Conservation (phyloP, 2,329 filamentous ascomycete genomes). For the Clonostachys rhizophaga region DNA sequence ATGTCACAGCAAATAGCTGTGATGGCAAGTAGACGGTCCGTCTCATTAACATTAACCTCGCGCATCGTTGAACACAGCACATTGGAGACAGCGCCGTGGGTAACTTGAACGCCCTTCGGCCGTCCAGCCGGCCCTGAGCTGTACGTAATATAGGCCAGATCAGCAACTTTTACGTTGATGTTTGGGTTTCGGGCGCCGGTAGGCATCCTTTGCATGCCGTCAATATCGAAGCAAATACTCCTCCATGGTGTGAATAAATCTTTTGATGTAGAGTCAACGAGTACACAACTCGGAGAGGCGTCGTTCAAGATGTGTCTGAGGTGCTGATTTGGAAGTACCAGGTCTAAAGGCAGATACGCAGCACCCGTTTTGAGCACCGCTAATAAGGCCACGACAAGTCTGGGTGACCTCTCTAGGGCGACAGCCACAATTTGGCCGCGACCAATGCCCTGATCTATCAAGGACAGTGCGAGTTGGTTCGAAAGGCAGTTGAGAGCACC, state of each 20-base stretch:
- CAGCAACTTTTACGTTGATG: neutral
- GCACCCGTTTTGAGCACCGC: slow-evolving; percentile 22
- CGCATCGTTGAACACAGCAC: slow-evolving; percentile 5
- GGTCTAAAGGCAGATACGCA: slow-evolving; percentile 20
- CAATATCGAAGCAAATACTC: neutral
- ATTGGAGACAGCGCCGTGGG: slow-evolving; percentile 6
- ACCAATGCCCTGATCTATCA: slow-evolving; percentile 8
- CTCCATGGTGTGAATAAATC: neutral
- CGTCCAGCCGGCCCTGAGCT: slow-evolving; percentile 15
- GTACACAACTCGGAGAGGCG: slow-evolving; percentile 6
- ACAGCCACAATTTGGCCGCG: slow-evolving; percentile 9
- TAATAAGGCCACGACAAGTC: slow-evolving; percentile 17
- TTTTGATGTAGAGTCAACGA: slow-evolving; percentile 2
- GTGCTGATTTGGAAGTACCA: slow-evolving; percentile 7
- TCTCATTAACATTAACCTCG: slow-evolving; percentile 5
- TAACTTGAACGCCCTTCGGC: slow-evolving; percentile 33
- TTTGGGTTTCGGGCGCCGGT: neutral
- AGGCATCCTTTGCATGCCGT: neutral
- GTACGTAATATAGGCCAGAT: slow-evolving; percentile 25
- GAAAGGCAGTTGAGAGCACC: slow-evolving; percentile 10
- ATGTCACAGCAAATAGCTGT: slow-evolving; percentile 10
- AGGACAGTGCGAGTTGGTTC: slow-evolving; percentile 5
- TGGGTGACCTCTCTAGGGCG: slow-evolving; percentile 18
- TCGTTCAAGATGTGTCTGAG: slow-evolving; percentile 8
- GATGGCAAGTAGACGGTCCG: slow-evolving; percentile 9